Evolutionary conservation across 2,329 filamentous ascomycete genomes (phyloP), one percentile per base, ranked within the genome.

Genomic region (Emergomyces orientalis): DNA sequence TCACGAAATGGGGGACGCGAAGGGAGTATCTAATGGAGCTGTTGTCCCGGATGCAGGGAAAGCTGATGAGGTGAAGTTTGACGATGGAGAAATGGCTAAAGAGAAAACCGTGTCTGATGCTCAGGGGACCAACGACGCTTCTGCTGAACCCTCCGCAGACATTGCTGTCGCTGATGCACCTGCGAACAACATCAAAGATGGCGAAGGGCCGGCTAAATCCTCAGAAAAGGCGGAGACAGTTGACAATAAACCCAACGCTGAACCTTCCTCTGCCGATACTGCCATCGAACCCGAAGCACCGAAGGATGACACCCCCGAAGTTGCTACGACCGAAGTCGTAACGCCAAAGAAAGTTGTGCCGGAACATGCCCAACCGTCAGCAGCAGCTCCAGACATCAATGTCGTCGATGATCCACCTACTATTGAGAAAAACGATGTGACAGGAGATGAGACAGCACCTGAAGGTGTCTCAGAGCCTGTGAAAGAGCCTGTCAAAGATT

Each of bases 341-440:
- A 60, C 61, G 22, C 60, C 67, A 27, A 51, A 63, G 39, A 17
- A n/a, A 43, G 49, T 32, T 30, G 43, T 58, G 34, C 25, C 49
- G 3, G 55, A 61, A 54, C 51, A 41, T 49, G 47, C 19, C 25
- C 51, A 60, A 54, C 11, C 64, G 57, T 51, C 67, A 14, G 62
- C 49, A 58, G 56, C 66, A 17, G 62, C 49, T 52, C 51, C 69
- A 49, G 59, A 60, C 22, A 30, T 62, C 7, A 67, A 62, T 55
- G 59, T 54, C 22, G 59, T 56, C 9, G 55, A 64, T 25, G 60
- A 64, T 19, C 27, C 62, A 9, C 63, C 62, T 55, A 37, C 59
- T 22, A 14, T 47, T 13, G 61, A 61, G 17, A 59, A 66, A 39
- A 58, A 7, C 17, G 60, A 56, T 11, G 30, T 17, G 19, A 13